Percentiles rank a stretch among this genome's conserved stretches.
These are phyloP conservation scores for Penicillium sp. DNA, from an alignment of 2,329 filamentous ascomycete genomes.

Conservation along the genomic window DNA sequence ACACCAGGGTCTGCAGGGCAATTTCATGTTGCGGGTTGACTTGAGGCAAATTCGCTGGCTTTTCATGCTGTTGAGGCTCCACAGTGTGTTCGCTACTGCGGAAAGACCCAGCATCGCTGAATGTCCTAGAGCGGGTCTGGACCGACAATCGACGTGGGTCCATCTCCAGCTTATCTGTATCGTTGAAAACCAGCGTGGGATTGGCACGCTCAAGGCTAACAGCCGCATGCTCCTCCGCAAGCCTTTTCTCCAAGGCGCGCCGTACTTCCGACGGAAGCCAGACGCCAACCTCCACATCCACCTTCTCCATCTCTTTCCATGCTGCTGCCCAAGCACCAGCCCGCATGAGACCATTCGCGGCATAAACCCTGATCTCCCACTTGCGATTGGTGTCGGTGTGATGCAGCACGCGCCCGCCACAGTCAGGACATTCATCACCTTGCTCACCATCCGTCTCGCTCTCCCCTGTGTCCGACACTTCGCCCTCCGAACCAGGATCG, in stretches of 20 bases:
- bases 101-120: constrained; percentile 15
- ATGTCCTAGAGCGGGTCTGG: constrained; percentile 8
- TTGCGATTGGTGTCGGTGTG: constrained; percentile 52
- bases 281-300: constrained; percentile 88
- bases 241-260: constrained; percentile 50
- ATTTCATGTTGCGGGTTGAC: constrained; percentile 41
- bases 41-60: neutral
- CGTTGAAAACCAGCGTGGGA: constrained; percentile 14
- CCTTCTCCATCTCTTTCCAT: constrained; percentile 98
- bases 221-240: constrained; percentile 44
- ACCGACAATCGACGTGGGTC: constrained; percentile 9
- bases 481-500: constrained; percentile 26
- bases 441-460: constrained; percentile 41
- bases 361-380: constrained; percentile 79
- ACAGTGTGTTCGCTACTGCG: neutral
- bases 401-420: constrained; percentile 50
- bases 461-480: constrained; percentile 32
- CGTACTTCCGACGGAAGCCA: constrained; percentile 58
- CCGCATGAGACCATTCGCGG: constrained; percentile 91
- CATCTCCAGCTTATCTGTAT: neutral
- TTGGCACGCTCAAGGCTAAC: constrained; percentile 20
- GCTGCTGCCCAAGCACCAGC: constrained; percentile 89
- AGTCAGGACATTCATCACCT: constrained; percentile 53
- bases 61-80: constrained; percentile 4
- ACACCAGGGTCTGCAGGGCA: constrained; percentile 53